phyloP scores from a whole-genome alignment of 352 stramenopile species.

The Globisporangium apiculatum region DNA sequence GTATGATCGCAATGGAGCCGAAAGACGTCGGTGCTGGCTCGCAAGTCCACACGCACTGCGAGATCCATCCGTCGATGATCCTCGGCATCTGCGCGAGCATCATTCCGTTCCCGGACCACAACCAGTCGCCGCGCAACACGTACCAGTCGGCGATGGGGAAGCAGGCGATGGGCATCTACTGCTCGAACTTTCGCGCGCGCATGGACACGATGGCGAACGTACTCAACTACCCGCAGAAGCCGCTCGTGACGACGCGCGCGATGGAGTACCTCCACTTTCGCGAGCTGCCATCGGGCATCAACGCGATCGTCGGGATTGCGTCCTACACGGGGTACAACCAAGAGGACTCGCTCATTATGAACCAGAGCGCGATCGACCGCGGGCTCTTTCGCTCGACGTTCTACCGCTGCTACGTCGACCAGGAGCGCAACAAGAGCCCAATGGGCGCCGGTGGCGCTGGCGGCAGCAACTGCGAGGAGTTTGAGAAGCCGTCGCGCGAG shows the following conservation, averaged over 20 bases:
- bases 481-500: slow-evolving; percentile 95
- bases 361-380: slow-evolving; percentile 98
- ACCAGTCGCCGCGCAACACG: slow-evolving; percentile 99
- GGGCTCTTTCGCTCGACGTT: slow-evolving; percentile 99
- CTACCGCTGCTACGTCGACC: slow-evolving; percentile 97
- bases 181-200: slow-evolving; percentile 97
- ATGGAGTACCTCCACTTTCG: slow-evolving; percentile 99
- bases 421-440: slow-evolving; percentile 86
- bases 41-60: slow-evolving; percentile 98
- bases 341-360: slow-evolving; percentile 99
- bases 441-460: slow-evolving; percentile 55
- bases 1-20: slow-evolving; percentile 99
- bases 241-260: slow-evolving; percentile 96
- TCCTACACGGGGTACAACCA: slow-evolving; percentile 96
- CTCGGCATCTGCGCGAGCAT: slow-evolving; percentile 99
- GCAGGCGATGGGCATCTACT: slow-evolving; percentile 99
- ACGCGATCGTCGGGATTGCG: slow-evolving; percentile 91
- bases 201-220: slow-evolving; percentile 99
- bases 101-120: slow-evolving; percentile 99
- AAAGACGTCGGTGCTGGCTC: slow-evolving; percentile 87
- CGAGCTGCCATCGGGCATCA: slow-evolving; percentile 98
- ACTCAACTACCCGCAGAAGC: slow-evolving; percentile 99
- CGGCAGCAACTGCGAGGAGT: slow-evolving; percentile 83
- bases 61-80: slow-evolving; percentile 99
- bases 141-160: slow-evolving; percentile 99